Evolutionary conservation across 305 asterid species (phyloP).

Genomic region (Fraxinus floribunda): DNA sequence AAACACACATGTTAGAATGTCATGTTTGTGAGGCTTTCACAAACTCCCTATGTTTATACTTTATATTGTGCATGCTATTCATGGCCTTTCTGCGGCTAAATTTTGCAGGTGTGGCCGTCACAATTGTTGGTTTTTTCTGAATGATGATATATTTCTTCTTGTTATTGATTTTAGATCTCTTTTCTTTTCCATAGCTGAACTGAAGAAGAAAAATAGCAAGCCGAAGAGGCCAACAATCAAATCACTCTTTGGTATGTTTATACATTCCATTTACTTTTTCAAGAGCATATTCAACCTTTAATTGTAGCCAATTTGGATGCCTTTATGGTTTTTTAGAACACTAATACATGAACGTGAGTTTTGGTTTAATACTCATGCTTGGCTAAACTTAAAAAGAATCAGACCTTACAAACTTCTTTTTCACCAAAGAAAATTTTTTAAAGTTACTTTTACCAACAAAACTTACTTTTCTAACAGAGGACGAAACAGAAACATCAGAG

Average conservation of each 20-base stretch:
- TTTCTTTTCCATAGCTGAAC: conserved; percentile 60
- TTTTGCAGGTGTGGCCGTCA: not conserved
- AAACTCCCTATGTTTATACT: not conserved
- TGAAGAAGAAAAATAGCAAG: conserved; percentile 79
- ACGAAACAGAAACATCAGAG: conserved; percentile 67
- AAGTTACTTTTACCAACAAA: conserved; percentile 9
- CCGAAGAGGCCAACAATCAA: conserved; percentile 84
- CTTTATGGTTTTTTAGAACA: not conserved
- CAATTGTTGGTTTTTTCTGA: not conserved
- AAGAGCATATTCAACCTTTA: conserved; percentile 11
- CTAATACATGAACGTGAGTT: not conserved
- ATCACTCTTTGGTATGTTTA: conserved; percentile 73
- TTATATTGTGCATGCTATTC: not conserved
- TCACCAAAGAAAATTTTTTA: not conserved
- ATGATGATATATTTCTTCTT: not conserved
- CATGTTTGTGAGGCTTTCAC: not conserved
- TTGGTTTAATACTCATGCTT: not conserved
- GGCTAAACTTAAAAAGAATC: not conserved
- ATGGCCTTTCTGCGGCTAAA: not conserved
- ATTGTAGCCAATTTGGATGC: not conserved
- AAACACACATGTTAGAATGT: not conserved
- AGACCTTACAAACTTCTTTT: not conserved
- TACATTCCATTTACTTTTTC: conserved; percentile 5
- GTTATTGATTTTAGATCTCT: conserved; percentile 9
- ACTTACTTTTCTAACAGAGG: conserved; percentile 51